Conservation (phyloP, 1,284 basidiomycete species). For the Peniophora sp. region DNA sequence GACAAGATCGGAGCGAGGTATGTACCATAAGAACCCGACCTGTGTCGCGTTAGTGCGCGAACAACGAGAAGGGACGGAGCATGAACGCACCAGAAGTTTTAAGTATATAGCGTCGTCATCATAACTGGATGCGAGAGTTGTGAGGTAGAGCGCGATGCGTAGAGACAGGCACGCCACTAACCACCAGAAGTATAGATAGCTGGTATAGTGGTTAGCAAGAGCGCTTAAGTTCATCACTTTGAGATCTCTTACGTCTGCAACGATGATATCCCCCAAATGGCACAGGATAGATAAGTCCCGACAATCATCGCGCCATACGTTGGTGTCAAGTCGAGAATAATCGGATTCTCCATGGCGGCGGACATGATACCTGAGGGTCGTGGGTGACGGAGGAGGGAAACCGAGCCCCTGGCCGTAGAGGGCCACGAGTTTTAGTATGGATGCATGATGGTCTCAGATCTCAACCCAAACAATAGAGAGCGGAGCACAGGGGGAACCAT, state of each 20-base stretch:
- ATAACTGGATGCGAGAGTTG: neutral
- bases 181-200: conserved; percentile 1
- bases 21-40: neutral
- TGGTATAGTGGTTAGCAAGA: neutral
- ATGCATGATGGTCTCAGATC: no score
- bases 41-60: neutral
- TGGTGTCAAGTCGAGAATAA: neutral
- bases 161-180: neutral
- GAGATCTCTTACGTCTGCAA: neutral
- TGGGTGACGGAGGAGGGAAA: neutral
- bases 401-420: no score
- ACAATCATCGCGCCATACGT: neutral
- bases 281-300: neutral
- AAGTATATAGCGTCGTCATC: neutral
- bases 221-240: neutral
- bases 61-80: neutral
- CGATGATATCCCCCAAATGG: neutral
- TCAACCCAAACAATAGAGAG: no score
- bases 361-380: neutral
- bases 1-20: neutral
- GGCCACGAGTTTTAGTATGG: no score
- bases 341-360: neutral
- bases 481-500: no score
- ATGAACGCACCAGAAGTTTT: neutral
- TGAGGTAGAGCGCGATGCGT: neutral